Evolutionary conservation across 1,284 basidiomycete species (phyloP), one percentile per base, ranked within the genome.

Genomic region (Chalciporus piperatoides): DNA sequence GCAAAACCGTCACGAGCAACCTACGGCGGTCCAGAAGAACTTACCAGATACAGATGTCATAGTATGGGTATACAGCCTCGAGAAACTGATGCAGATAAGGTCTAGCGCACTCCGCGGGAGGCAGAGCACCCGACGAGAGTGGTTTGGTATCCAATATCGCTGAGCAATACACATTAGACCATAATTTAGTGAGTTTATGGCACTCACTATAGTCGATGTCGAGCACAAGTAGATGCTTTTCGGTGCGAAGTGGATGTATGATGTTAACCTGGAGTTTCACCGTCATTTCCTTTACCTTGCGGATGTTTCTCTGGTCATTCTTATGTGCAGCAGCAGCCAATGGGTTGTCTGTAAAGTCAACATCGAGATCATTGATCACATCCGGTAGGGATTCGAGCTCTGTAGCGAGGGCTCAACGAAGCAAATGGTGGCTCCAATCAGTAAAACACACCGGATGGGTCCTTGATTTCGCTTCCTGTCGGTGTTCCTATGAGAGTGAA

Each of bases 71-170:
- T 48, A 90, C 74, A 6, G 81, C 75, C 60, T 84, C 79, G 49
- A 95, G 72, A 61, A 97, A 92, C 59, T 91, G 84, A 61, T 96
- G 92, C 21, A 97, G 72, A 8, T 82, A 75, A 4, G 92, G 92
- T 37, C 92, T 73, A 7, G 89, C 89, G 64, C 90, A 92, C 70
- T 92, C 87, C 6, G 76, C 67, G 2, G 87, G 82, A 9, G 90
- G 90, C 2, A 92, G 69, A 3, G 83, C 82, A 28, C 90, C 88
- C 5, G 81, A 82, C 11, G 88, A 83, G 21, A 92, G 70, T 2
- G 89, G 89, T 58, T 89, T 90, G 10, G 89, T 90, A 66, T 92
- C 90, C 58, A 91, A 69, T 35, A 92, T 89, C 14, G 91, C 90
- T 84, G 60, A 41, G 58, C 32, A 19, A 47, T 23, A 32, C 44